Base-by-base conservation (phyloP, 345 rosid genomes). In the sweet orange (Citrus sinensis) region DNA sequence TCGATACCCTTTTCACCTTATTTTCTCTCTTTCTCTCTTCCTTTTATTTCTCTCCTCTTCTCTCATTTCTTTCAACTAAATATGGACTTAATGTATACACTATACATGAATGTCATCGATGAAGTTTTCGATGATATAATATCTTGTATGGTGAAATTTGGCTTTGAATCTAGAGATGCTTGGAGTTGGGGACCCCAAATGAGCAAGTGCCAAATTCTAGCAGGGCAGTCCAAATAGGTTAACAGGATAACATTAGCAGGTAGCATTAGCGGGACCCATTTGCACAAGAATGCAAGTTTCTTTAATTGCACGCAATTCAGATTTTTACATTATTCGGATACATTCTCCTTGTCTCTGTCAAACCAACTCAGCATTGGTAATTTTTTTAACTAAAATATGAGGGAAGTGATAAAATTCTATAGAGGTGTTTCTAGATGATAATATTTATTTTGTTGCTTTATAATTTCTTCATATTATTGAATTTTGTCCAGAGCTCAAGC, bases 31-130 rank as follows among this genome's bases (percentile, higher is more conserved):
- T 0, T 2, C 11, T 40, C 46, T 40, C 46, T 9, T 0, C 46
- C 2, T 40, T 9, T 9, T 0, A 40, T 9, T 40, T 0, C 3
- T 9, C 13, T 40, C 0, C 0, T 9, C 13, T 40, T 40, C 46
- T 40, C 46, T 40, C 3, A 2, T 40, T 9, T 9, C 13, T 9
- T 9, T 40, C 13, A 2, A 40, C 46, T 0, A 40, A 40, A 40
- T 0, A 40, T 9, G 0, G 0, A 0, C 46, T 40, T 9, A 40
- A 40, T 4, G 13, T 40, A 2, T 9, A 9, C 46, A 40, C 13
- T 9, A 40, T 40, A 40, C 46, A 51, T 51, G 0, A 51, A 51
- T 2, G 19, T 51, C 4, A 1, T 4, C 7, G 7, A 51, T 51
- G 20, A 51, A 13, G 0, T 51, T 17, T 51, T 4, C 0, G 4